Base-by-base conservation (phyloP, 345 rosid genomes). In the Salix suchowensis region DNA sequence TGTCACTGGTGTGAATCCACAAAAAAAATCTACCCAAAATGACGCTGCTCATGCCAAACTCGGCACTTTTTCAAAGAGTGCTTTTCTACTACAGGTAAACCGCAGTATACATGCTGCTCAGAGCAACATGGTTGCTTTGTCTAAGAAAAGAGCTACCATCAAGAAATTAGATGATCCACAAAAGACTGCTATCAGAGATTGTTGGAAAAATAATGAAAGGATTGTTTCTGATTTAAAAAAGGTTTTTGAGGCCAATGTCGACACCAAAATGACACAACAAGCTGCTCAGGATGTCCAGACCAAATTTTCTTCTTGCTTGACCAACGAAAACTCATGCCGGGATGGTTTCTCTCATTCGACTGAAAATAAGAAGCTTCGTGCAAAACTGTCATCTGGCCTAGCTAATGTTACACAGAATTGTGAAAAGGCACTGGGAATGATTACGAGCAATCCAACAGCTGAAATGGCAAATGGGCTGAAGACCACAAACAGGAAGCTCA, bases 291-390 rank as follows among this genome's bases (percentile, higher is more conserved):
- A 89, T 78, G 89, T 93, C 67, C 91, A 89, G 69, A 93, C 97
- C 11, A 42, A 91, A 7, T 65, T 91, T 76, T 89, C 97, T 72
- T 79, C 98, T 2, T 97, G 97, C 30, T 89, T 91, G 61, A 91
- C 97, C 26, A 91, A 93, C 82, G 92, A 87, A 26, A 96, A 88
- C 62, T 91, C 97, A 1, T 90, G 94, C 74, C 76, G 90, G 7
- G 98, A 94, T 7, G 98, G 98, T 2, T 90, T 94, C 81, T 88
- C 97, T 1, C 83, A 92, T 60, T 89, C 86, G 0, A 3, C 2
- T 0, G 0, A 2, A 30, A 44, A 54, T 0, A 89, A 89, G 77
- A 69, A 72, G 18, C 79, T 92, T 40, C 82, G 93, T 10, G 58
- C 77, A 10, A 5, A 24, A 24, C 44, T 91, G 76, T 6, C 36